Percentiles rank a stretch among this genome's conserved stretches.
Conservation (phyloP, 2,329 filamentous ascomycete species). For the Calonectria hongkongensis region DNA sequence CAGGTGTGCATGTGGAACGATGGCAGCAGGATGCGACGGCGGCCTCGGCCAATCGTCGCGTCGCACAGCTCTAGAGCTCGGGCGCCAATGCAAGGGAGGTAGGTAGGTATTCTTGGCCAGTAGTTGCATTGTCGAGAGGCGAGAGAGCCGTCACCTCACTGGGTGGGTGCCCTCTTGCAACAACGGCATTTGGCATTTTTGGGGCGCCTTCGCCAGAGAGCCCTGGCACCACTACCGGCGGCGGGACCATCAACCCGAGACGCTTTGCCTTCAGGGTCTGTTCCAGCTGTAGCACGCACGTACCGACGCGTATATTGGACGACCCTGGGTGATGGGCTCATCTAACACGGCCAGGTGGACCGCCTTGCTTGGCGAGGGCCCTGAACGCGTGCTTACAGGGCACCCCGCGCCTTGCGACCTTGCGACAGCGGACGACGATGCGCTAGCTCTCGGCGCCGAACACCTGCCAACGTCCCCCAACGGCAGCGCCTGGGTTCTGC, state of each 20-base stretch:
- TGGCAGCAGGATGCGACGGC: constrained; percentile 12
- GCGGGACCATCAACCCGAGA: constrained; percentile 21
- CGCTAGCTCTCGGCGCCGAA: constrained; percentile 14
- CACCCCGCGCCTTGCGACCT: constrained; percentile 30
- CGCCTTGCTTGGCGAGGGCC: neutral
- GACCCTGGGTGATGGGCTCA: constrained; percentile 29
- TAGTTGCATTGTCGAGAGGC: neutral
- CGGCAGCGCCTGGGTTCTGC: constrained; percentile 3
- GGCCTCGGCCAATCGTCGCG: constrained; percentile 50
- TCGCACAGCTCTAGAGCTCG: constrained; percentile 21
- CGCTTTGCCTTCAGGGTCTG: constrained; percentile 15
- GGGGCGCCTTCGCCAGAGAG: neutral
- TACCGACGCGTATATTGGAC: constrained; percentile 24
- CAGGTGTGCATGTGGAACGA: constrained; percentile 31
- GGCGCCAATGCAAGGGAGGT: constrained; percentile 52
- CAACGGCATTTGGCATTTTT: neutral
- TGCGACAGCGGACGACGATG: constrained; percentile 30
- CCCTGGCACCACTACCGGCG: neutral
- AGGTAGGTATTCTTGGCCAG: neutral
- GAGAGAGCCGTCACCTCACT: too few relatives aligned
- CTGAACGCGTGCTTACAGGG: constrained; percentile 34
- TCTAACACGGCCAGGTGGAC: constrained; percentile 22
- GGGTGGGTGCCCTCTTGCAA: neutral
- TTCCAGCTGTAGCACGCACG: constrained; percentile 28
- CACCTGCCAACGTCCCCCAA: constrained; percentile 2